These are phyloP conservation scores for Punctularia strigosozonata DNA, from an alignment of 768 basidiomycete species.

Conservation along the genomic window DNA sequence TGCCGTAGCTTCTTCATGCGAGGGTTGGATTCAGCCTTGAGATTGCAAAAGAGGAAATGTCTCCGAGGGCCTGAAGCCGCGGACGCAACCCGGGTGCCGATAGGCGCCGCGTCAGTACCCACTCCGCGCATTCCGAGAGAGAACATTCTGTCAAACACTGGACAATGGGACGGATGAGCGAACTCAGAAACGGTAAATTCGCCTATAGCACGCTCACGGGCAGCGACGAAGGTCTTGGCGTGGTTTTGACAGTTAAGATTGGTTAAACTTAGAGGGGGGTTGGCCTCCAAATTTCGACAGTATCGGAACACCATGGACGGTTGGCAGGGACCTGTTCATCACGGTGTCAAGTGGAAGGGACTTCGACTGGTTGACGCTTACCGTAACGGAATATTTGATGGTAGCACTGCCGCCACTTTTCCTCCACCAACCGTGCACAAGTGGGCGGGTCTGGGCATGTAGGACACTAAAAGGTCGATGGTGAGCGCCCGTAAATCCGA, in stretches of 20 bases:
- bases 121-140: slow-evolving; percentile 73
- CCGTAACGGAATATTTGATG: slow-evolving; percentile 81
- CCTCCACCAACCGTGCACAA: slow-evolving; percentile 80
- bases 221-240: slow-evolving; percentile 82
- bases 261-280: slow-evolving; percentile 75
- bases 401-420: slow-evolving; percentile 90
- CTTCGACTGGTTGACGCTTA: slow-evolving; percentile 14
- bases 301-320: slow-evolving; percentile 91
- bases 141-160: slow-evolving; percentile 88
- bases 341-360: background rate
- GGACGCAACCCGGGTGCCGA: slow-evolving; percentile 46
- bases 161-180: background rate
- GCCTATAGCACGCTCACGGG: slow-evolving; percentile 36
- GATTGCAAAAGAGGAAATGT: slow-evolving; percentile 74
- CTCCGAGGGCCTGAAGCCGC: slow-evolving; percentile 62
- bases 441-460: slow-evolving; percentile 71
- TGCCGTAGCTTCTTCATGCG: too few species aligned
- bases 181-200: background rate
- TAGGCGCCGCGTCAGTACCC: slow-evolving; percentile 51
- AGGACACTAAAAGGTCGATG: slow-evolving; percentile 39
- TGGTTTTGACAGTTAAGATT: slow-evolving; percentile 84
- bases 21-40: slow-evolving; percentile 71
- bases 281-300: slow-evolving; percentile 82
- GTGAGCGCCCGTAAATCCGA: too few species aligned
- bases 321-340: slow-evolving; percentile 60